phyloP scores from a whole-genome alignment of 169 alveolate genomes.

The Perkinsus olseni region DNA sequence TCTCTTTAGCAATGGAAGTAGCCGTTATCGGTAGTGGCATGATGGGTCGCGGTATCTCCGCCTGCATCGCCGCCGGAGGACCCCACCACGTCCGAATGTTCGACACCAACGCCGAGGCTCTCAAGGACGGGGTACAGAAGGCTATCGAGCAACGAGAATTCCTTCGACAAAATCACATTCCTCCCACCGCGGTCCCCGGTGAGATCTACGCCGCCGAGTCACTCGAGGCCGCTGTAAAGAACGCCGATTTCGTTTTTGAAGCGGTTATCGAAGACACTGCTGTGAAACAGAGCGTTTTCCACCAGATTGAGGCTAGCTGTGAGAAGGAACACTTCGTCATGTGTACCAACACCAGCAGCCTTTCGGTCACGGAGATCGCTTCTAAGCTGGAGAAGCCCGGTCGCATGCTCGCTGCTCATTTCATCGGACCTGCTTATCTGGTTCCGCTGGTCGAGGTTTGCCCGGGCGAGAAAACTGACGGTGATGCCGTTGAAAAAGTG shows the following conservation, averaged over 20 bases:
- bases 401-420: not conserved
- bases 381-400: not conserved
- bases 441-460: slow-evolving; percentile 2
- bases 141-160: not conserved
- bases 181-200: not conserved
- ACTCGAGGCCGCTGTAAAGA: not conserved
- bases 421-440: not conserved
- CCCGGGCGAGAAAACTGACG: not conserved
- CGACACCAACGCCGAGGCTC: not conserved
- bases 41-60: not conserved
- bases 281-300: not conserved
- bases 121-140: not conserved
- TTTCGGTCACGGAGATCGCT: not conserved
- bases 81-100: not conserved
- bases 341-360: slow-evolving; percentile 9
- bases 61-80: not conserved
- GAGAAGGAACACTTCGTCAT: not conserved
- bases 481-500: not conserved
- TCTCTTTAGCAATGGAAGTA: not conserved
- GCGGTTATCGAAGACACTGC: slow-evolving; percentile 2
- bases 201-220: not conserved
- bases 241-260: not conserved
- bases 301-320: not conserved
- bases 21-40: not conserved
- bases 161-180: not conserved